Conservation (phyloP, 2,329 filamentous ascomycete species). For the Albophoma yamanashiensis region DNA sequence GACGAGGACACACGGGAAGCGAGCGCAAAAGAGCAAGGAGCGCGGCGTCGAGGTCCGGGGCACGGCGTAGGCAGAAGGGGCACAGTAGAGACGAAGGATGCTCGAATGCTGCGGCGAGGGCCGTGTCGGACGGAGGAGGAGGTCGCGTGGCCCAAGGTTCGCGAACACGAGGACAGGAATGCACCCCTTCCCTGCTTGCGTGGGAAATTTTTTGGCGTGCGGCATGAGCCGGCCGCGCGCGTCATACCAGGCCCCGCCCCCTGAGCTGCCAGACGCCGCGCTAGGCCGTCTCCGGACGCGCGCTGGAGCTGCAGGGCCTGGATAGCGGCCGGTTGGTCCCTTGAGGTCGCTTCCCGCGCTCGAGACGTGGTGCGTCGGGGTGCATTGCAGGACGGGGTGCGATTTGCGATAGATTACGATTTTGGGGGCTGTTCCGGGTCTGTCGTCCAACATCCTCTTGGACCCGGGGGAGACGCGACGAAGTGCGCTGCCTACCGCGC, state of each 20-base stretch:
- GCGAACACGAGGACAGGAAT: not conserved
- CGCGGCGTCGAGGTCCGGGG: not conserved
- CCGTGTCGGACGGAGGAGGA: not conserved
- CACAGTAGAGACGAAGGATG: not conserved
- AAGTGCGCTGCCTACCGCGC: too few relatives aligned
- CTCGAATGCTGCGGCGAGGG: not conserved
- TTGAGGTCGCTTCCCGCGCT: too few relatives aligned
- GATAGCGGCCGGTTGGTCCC: too few relatives aligned
- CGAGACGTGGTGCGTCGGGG: not conserved
- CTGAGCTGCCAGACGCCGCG: not conserved
- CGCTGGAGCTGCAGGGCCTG: not conserved
- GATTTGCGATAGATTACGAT: not conserved
- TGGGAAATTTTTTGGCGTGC: not conserved
- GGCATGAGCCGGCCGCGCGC: not conserved
- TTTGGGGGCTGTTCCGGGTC: too few relatives aligned
- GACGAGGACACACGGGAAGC: too few relatives aligned
- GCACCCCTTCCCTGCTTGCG: not conserved
- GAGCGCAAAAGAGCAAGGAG: not conserved
- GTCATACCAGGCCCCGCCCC: not conserved
- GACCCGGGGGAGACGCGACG: not conserved
- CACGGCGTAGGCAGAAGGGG: not conserved
- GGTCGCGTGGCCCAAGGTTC: not conserved
- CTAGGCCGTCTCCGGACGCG: not conserved
- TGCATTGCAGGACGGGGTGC: too few relatives aligned
- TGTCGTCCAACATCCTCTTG: too few relatives aligned